Percentiles rank a stretch among this genome's conserved stretches.
phyloP scores from a whole-genome alignment of 192 early-diverging fungal species.

The Gryganskiella cystojenkinii region DNA sequence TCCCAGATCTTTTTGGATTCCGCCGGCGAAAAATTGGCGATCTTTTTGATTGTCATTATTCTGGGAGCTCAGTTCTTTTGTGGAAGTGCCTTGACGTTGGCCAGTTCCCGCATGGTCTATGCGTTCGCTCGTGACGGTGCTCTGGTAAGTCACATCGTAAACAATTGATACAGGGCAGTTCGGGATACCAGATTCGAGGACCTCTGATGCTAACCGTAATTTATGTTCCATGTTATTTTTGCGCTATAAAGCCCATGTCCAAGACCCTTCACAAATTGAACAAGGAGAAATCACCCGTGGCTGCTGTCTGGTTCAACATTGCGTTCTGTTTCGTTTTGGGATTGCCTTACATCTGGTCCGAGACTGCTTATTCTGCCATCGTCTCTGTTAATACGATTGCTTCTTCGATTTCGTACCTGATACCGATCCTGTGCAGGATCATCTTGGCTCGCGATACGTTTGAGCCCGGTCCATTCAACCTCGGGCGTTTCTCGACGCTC shows the following conservation, averaged over 20 bases:
- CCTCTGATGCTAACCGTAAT: too few species aligned
- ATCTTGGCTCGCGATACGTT: constrained; percentile 53
- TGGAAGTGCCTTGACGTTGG: constrained; percentile 52
- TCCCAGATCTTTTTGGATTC: constrained; percentile 55
- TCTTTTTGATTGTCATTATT: constrained; percentile 57
- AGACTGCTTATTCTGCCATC: constrained; percentile 58
- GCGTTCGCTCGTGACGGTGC: constrained; percentile 65
- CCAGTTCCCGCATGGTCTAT: constrained; percentile 63
- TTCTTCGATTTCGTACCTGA: constrained; percentile 55
- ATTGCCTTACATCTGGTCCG: constrained; percentile 54
- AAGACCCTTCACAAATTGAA: constrained; percentile 52
- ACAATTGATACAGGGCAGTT: too few species aligned
- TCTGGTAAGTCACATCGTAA: constrained; percentile 23
- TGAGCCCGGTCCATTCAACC: constrained; percentile 53
- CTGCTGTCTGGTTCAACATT: constrained; percentile 61
- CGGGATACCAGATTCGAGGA: too few species aligned
- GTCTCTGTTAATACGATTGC: constrained; percentile 65
- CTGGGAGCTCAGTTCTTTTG: constrained; percentile 55
- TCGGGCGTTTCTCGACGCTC: constrained; percentile 46
- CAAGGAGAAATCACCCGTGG: constrained; percentile 52
- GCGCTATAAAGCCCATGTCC: constrained; percentile 41
- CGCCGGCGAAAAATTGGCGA: constrained; percentile 51
- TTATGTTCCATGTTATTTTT: too few species aligned
- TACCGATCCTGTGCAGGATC: constrained; percentile 58
- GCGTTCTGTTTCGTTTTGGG: constrained; percentile 55